These are phyloP conservation scores for Boechera divaricarpa DNA, from an alignment of 345 rosid genomes.

Conservation along the genomic window DNA sequence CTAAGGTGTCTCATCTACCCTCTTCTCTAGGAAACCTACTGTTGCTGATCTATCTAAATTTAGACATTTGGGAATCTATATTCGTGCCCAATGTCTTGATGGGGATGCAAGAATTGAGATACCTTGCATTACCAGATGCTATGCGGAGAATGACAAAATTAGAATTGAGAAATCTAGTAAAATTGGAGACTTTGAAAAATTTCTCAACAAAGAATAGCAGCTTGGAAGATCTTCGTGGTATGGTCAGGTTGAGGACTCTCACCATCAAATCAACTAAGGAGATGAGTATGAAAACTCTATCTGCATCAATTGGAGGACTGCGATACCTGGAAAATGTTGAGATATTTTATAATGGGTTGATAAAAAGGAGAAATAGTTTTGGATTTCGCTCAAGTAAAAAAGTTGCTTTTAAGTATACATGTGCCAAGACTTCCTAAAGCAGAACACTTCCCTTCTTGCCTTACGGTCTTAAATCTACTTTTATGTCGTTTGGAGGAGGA, in stretches of 20 bases:
- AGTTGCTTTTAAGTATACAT: neutral
- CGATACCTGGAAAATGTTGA: no score
- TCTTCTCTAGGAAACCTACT: neutral
- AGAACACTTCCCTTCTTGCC: conserved; percentile 38
- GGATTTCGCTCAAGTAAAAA: conserved; percentile 9
- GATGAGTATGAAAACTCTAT: no score
- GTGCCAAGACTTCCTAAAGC: conserved; percentile 30
- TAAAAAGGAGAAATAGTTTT: neutral
- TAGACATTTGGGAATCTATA: neutral
- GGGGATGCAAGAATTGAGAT: no score
- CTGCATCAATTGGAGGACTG: no score
- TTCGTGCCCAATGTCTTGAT: neutral
- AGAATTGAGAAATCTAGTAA: no score
- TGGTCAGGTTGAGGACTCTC: no score
- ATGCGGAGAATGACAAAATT: no score
- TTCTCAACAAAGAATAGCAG: no score
- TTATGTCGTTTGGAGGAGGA: conserved; percentile 39
- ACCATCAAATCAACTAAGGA: no score
- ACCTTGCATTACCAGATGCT: no score
- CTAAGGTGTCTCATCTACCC: conserved; percentile 3
- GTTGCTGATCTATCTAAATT: neutral
- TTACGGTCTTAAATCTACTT: conserved; percentile 28
- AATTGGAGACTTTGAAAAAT: no score
- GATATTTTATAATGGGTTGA: neutral
- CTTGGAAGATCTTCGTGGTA: no score